phyloP scores from a whole-genome alignment of 1,284 basidiomycete species.

The Omphalotus olearius region DNA sequence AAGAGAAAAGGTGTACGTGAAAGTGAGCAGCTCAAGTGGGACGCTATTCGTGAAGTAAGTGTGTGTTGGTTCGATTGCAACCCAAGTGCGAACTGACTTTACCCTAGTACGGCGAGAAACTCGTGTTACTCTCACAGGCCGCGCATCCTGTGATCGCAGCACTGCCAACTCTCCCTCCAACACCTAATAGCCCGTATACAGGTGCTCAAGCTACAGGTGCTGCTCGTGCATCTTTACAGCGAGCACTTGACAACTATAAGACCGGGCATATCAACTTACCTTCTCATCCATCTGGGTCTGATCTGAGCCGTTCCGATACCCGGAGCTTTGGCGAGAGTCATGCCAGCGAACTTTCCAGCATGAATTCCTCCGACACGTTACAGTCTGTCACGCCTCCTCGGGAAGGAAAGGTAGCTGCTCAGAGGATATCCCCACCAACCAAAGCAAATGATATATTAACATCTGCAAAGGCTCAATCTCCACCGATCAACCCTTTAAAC shows the following conservation, averaged over 20 bases:
- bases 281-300: slow-evolving; percentile 38
- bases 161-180: slow-evolving; percentile 62
- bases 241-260: slow-evolving; percentile 70
- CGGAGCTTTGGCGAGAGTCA: slow-evolving; percentile 79
- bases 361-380: slow-evolving; percentile 27
- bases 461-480: slow-evolving; percentile 23
- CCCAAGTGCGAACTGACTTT: neutral
- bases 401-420: slow-evolving; percentile 17
- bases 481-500: slow-evolving; percentile 45
- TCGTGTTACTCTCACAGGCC: slow-evolving; percentile 67
- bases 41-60: slow-evolving; percentile 68
- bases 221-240: slow-evolving; percentile 69
- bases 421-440: slow-evolving; percentile 8
- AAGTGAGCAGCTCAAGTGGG: slow-evolving; percentile 67
- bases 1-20: slow-evolving; percentile 71
- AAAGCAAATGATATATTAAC: slow-evolving; percentile 14
- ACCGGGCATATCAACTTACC: slow-evolving; percentile 57
- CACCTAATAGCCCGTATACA: slow-evolving; percentile 46
- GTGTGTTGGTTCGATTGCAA: too few species aligned
- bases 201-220: slow-evolving; percentile 60
- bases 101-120: slow-evolving; percentile 68
- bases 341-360: slow-evolving; percentile 61
- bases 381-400: slow-evolving; percentile 38
- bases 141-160: slow-evolving; percentile 53
- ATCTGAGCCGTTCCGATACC: slow-evolving; percentile 65